Conservation (phyloP, 202 grass and related monocot species). For the Schoenoplectus triqueter region DNA sequence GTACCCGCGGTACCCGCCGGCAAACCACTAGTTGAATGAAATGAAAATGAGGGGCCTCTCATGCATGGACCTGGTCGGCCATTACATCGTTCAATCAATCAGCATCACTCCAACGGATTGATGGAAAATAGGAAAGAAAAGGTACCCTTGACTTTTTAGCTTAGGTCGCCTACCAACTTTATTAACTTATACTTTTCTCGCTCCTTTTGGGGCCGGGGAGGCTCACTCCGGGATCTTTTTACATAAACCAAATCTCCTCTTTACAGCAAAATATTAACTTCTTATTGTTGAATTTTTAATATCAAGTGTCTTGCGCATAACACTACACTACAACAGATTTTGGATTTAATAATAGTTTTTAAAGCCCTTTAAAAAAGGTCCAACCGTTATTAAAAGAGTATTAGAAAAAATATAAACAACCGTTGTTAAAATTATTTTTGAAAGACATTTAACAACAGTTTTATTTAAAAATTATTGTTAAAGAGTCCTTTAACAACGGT, state of each 20-base stretch:
- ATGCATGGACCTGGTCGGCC: constrained; percentile 22
- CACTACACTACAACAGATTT: no score
- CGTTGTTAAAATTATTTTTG: no score
- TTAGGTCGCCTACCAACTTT: constrained; percentile 19
- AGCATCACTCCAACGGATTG: background rate
- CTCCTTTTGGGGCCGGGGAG: background rate
- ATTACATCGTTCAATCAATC: constrained; percentile 21
- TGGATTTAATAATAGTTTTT: no score
- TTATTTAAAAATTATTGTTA: no score
- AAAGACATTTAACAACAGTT: no score
- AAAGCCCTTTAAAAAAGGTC: no score
- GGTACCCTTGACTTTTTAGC: background rate
- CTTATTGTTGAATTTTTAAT: background rate
- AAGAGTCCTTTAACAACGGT: no score
- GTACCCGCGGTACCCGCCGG: no score
- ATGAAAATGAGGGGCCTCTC: background rate
- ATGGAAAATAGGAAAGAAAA: constrained; percentile 19
- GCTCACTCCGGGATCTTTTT: background rate
- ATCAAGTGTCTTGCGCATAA: no score
- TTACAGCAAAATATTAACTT: background rate
- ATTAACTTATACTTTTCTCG: background rate
- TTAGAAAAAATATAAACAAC: no score
- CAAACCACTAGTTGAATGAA: background rate
- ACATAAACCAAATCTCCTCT: constrained; percentile 18
- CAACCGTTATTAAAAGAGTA: no score